phyloP scores from a whole-genome alignment of 371 early-diverging fungal genomes.

The Syncephalastrum racemosum region DNA sequence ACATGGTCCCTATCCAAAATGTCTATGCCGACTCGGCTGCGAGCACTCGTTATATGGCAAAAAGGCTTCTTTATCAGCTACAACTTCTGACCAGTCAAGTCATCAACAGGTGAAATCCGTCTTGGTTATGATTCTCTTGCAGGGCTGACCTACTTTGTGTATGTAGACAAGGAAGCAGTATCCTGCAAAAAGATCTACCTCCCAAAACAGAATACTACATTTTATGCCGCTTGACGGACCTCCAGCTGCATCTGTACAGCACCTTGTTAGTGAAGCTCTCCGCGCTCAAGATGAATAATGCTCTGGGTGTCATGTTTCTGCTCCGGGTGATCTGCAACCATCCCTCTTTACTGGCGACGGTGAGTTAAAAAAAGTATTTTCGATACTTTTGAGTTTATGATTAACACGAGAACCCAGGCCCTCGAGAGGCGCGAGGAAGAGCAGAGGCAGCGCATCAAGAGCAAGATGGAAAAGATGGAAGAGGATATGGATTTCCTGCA shows the following conservation, averaged over 20 bases:
- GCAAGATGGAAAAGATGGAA: no score
- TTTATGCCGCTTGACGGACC: conserved; percentile 51
- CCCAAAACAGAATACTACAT: conserved; percentile 71
- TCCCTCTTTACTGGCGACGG: conserved; percentile 58
- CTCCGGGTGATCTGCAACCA: conserved; percentile 72
- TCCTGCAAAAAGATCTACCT: conserved; percentile 60
- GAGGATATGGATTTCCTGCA: no score
- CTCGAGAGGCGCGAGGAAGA: no score
- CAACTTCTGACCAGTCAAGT: conserved; percentile 15
- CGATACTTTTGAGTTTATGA: not conserved
- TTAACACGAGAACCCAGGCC: not conserved
- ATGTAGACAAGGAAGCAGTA: conserved; percentile 44
- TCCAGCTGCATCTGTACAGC: conserved; percentile 59
- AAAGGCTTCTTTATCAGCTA: conserved; percentile 16
- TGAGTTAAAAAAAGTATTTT: conserved; percentile 6
- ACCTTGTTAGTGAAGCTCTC: conserved; percentile 17
- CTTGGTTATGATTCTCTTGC: not conserved
- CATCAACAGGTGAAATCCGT: conserved; percentile 16
- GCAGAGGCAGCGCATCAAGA: no score
- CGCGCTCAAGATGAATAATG: not conserved
- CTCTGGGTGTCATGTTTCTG: conserved; percentile 17
- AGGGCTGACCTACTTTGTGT: not conserved
- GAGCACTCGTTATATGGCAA: conserved; percentile 35
- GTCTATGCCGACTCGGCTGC: conserved; percentile 60
- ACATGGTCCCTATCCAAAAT: conserved; percentile 64